Evolutionary conservation across 352 stramenopile species (phyloP).

Genomic region (Pythium dissimile): DNA sequence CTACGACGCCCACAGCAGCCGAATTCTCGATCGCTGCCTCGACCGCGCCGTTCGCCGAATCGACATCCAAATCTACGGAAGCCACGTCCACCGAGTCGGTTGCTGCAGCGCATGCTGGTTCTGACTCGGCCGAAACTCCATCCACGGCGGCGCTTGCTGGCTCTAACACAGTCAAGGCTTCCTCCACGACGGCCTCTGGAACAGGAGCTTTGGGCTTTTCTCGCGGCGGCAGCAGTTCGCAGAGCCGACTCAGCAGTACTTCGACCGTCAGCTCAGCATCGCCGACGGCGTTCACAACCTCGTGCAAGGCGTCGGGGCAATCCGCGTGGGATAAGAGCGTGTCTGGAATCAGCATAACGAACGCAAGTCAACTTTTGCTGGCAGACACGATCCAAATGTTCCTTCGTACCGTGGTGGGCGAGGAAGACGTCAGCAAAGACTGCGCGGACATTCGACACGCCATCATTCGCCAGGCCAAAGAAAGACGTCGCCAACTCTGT

Average conservation of each 20-base stretch:
- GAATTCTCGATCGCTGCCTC: not conserved
- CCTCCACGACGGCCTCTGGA: not conserved
- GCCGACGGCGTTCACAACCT: not conserved
- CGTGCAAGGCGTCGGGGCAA: slow-evolving; percentile 4
- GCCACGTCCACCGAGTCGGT: slow-evolving; percentile 9
- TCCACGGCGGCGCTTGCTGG: too few relatives aligned
- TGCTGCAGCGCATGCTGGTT: too few relatives aligned
- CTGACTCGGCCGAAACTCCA: too few relatives aligned
- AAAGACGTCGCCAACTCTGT: slow-evolving; percentile 42
- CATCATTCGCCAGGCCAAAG: slow-evolving; percentile 55
- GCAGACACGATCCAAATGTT: not conserved
- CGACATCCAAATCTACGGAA: not conserved
- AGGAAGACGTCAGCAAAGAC: slow-evolving; percentile 52
- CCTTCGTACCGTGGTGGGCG: slow-evolving; percentile 35
- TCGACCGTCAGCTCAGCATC: not conserved
- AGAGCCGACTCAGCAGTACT: slow-evolving; percentile 5
- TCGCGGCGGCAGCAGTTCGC: slow-evolving; percentile 6
- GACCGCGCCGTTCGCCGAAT: not conserved
- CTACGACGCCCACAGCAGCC: too few relatives aligned
- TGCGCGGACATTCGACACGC: slow-evolving; percentile 71
- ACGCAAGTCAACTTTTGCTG: not conserved
- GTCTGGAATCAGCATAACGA: not conserved
- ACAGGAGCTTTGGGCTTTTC: slow-evolving; percentile 3
- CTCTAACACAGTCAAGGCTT: too few relatives aligned
- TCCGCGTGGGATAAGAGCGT: not conserved